phyloP scores from a whole-genome alignment of 176 grass and related monocot species.

The Carex parvula region DNA sequence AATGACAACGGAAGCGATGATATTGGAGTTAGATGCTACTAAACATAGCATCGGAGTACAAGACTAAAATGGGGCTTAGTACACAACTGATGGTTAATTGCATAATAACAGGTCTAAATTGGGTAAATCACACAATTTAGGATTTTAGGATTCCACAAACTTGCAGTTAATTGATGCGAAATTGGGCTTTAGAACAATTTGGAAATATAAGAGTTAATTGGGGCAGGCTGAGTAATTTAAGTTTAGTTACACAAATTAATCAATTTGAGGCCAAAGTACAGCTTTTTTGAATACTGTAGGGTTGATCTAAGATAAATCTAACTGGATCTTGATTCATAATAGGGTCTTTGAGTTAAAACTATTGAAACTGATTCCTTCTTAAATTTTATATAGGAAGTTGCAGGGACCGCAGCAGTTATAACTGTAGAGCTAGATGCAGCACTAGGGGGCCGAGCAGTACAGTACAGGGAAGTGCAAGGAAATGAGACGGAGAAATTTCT shows the following conservation, averaged over 20 bases:
- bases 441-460: conserved; percentile 88
- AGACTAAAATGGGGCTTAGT: neutral
- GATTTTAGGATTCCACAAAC: neutral
- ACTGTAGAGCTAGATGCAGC: conserved; percentile 93
- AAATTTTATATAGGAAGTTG: conserved; percentile 73
- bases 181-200: neutral
- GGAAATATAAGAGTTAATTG: neutral
- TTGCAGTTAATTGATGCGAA: neutral
- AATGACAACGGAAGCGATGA: neutral
- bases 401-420: conserved; percentile 91
- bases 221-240: neutral
- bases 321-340: conserved; percentile 1
- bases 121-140: neutral
- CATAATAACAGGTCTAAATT: neutral
- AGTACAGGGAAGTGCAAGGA: conserved; percentile 95
- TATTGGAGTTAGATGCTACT: neutral
- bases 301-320: neutral
- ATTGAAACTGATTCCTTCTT: conserved; percentile 20
- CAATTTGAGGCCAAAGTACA: neutral
- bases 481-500: conserved; percentile 97
- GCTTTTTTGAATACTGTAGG: neutral
- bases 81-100: neutral
- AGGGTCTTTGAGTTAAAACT: neutral
- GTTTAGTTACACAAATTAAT: neutral
- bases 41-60: neutral